Conservation (phyloP, 129 eudicot genomes). For the Calendula officinalis region DNA sequence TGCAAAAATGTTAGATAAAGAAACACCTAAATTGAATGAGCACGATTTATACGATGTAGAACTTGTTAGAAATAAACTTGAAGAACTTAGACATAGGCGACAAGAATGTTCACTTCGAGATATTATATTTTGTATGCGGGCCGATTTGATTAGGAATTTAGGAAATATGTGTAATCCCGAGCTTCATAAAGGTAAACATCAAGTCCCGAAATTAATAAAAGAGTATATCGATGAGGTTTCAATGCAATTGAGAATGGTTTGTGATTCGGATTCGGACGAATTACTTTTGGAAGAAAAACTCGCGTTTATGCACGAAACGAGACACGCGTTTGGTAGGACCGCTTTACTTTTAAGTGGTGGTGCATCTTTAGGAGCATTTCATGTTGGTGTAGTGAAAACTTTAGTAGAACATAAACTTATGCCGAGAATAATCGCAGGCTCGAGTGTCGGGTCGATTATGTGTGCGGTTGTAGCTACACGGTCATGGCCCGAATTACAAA, state of each 20-base stretch:
- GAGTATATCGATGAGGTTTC: constrained; percentile 95
- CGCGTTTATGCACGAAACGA: constrained; percentile 95
- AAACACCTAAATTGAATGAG: constrained; percentile 71
- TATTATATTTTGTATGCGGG: constrained; percentile 89
- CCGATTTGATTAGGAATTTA: constrained; percentile 82
- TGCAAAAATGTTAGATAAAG: constrained; percentile 96
- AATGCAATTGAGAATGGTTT: constrained; percentile 80
- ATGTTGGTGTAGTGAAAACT: constrained; percentile 94
- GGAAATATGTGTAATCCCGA: constrained; percentile 98
- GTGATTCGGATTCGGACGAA: constrained; percentile 93
- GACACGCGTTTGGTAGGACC: constrained; percentile 96
- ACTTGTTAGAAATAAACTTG: constrained; percentile 75
- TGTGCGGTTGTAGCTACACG: constrained; percentile 74
- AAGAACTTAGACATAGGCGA: constrained; percentile 81
- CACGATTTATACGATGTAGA: constrained; percentile 78
- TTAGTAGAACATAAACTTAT: constrained; percentile 86
- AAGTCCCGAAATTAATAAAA: constrained; percentile 78
- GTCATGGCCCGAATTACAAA: constrained; percentile 98
- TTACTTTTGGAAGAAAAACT: constrained; percentile 88
- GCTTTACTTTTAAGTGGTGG: constrained; percentile 97
- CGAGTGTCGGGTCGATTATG: constrained; percentile 96
- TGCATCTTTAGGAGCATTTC: constrained; percentile 98
- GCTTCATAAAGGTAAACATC: constrained; percentile 93
- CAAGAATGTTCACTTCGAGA: constrained; percentile 89
- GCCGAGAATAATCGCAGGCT: constrained; percentile 93